Percentiles rank a stretch among this genome's conserved stretches.
These are phyloP conservation scores for Sclerotinia trifoliorum DNA, from an alignment of 2,329 filamentous ascomycete genomes.

Conservation along the genomic window DNA sequence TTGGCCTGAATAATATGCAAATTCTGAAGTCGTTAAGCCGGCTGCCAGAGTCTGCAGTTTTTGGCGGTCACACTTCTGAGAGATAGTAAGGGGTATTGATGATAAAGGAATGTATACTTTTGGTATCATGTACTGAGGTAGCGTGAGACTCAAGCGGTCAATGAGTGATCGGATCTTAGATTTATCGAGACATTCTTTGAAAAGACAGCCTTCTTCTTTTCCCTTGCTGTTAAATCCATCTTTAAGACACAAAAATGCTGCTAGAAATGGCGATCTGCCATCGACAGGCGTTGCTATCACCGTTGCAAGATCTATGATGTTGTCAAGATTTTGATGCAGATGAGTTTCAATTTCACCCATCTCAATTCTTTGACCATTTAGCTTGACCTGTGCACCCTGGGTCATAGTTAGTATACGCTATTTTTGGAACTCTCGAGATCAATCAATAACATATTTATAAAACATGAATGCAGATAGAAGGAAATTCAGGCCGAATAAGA, in stretches of 20 bases:
- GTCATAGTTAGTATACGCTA: neutral
- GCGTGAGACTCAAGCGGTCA: neutral
- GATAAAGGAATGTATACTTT: conserved; percentile 38
- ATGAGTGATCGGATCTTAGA: neutral
- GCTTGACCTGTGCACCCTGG: conserved; percentile 53
- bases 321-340: conserved; percentile 16
- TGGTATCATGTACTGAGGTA: conserved; percentile 41
- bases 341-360: conserved; percentile 56
- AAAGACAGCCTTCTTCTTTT: neutral
- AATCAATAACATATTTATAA: neutral
- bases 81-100: conserved; percentile 37
- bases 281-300: conserved; percentile 3
- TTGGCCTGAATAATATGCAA: conserved; percentile 15
- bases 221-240: neutral
- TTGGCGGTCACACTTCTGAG: conserved; percentile 42
- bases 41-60: conserved; percentile 32
- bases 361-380: conserved; percentile 62
- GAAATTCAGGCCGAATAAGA: neutral
- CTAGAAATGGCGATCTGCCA: conserved; percentile 7
- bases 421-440: neutral
- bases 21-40: neutral
- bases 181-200: conserved; percentile 1
- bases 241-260: conserved; percentile 5
- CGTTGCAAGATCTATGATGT: neutral
- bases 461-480: neutral